These are phyloP conservation scores for Citrus trifoliata DNA, from an alignment of 345 rosid species.

Conservation along the genomic window DNA sequence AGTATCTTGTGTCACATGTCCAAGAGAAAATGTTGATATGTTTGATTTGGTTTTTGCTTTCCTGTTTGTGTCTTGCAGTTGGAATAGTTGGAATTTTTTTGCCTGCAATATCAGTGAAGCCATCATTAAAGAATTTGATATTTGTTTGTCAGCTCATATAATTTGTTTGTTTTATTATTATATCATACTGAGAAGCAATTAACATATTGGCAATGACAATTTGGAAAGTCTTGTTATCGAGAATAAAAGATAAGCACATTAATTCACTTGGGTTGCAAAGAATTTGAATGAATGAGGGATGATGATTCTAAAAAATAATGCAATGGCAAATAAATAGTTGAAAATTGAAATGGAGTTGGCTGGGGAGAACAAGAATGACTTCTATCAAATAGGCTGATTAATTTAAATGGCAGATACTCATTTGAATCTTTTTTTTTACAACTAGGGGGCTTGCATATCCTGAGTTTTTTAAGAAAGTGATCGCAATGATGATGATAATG, in stretches of 20 bases:
- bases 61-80: slow-evolving; percentile 43
- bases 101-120: slow-evolving; percentile 81
- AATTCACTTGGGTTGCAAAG: background rate
- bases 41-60: background rate
- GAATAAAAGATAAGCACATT: background rate
- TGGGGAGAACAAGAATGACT: too few relatives aligned
- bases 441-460: too few relatives aligned
- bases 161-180: too few relatives aligned
- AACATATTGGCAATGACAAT: background rate
- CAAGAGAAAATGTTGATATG: background rate
- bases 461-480: too few relatives aligned
- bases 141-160: background rate
- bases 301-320: background rate
- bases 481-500: too few relatives aligned
- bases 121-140: slow-evolving; percentile 86
- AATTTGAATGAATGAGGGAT: background rate
- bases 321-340: too few relatives aligned
- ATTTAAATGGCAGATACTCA: too few relatives aligned
- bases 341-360: too few relatives aligned
- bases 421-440: too few relatives aligned
- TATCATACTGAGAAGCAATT: background rate
- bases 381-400: too few relatives aligned
- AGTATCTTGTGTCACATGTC: background rate
- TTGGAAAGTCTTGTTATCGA: background rate
- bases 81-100: slow-evolving; percentile 97